A percentile compares a stretch with the other conserved stretches of the same genome.
phyloP scores from a whole-genome alignment of 2,329 filamentous ascomycete species.

The Ophiocordyceps sinensis region DNA sequence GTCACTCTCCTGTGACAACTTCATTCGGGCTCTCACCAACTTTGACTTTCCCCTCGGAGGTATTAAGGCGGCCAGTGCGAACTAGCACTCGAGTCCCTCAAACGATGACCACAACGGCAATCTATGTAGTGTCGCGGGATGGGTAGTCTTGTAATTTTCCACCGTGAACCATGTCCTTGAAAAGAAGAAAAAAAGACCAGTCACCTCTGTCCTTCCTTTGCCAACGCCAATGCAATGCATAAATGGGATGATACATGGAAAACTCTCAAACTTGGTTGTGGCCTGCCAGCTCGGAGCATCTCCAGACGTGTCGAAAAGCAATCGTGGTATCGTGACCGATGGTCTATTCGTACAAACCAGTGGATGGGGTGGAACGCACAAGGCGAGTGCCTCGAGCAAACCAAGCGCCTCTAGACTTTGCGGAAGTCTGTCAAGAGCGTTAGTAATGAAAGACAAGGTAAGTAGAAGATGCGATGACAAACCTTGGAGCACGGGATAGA shows the following conservation, averaged over 20 bases:
- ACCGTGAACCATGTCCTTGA: conserved; percentile 16
- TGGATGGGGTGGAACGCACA: conserved; percentile 8
- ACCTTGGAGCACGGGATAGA: conserved; percentile 91
- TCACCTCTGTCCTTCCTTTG: conserved; percentile 17
- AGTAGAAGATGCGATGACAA: conserved; percentile 14
- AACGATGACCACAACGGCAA: conserved; percentile 16
- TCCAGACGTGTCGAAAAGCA: conserved; percentile 13
- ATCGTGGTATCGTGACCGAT: conserved; percentile 33
- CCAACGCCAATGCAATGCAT: conserved; percentile 47
- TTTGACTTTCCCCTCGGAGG: conserved; percentile 10
- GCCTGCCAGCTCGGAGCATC: conserved; percentile 8
- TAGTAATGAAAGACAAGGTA: conserved; percentile 1
- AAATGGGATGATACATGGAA: conserved; percentile 24
- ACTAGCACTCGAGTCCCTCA: conserved; percentile 3
- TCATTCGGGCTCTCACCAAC: conserved; percentile 6
- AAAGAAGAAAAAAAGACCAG: conserved; percentile 12
- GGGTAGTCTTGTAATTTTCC: conserved; percentile 22
- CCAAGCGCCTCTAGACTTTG: conserved; percentile 30
- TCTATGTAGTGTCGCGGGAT: conserved; percentile 25
- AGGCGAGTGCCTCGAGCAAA: conserved; percentile 3
- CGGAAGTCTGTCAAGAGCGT: conserved; percentile 32
- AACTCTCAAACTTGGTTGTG: conserved; percentile 7
- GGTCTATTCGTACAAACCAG: conserved; percentile 27
- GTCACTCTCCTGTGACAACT: conserved; percentile 1
- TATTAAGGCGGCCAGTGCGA: conserved; percentile 13